These are phyloP conservation scores for Cerioporus squamosus DNA, from an alignment of 1,284 basidiomycete genomes.

Conservation along the genomic window DNA sequence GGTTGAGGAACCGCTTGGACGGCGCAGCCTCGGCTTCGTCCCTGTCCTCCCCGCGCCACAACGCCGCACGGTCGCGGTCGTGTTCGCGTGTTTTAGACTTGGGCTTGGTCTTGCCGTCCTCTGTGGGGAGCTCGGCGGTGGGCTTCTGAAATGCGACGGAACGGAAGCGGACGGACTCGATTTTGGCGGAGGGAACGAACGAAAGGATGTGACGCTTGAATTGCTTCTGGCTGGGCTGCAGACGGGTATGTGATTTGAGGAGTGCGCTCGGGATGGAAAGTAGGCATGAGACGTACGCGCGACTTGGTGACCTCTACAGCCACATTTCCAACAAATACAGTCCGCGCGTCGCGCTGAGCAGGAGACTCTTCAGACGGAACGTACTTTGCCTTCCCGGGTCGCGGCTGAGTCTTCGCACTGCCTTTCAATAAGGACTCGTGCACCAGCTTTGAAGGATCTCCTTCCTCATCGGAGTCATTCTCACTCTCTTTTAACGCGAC, in stretches of 20 bases:
- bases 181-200: slow-evolving; percentile 71
- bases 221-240: slow-evolving; percentile 63
- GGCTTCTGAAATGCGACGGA: slow-evolving; percentile 87
- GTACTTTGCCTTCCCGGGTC: slow-evolving; percentile 41
- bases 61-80: slow-evolving; percentile 61
- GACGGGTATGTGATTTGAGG: slow-evolving; percentile 6
- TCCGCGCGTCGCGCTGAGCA: slow-evolving; percentile 77
- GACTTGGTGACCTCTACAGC: slow-evolving; percentile 77
- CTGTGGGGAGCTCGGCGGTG: slow-evolving; percentile 62
- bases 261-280: background rate
- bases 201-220: slow-evolving; percentile 75
- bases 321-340: slow-evolving; percentile 94
- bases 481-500: slow-evolving; percentile 16
- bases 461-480: slow-evolving; percentile 39
- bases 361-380: slow-evolving; percentile 70
- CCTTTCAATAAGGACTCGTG: slow-evolving; percentile 45
- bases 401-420: slow-evolving; percentile 20
- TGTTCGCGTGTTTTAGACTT: slow-evolving; percentile 50
- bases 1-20: slow-evolving; percentile 73
- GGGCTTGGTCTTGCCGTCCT: slow-evolving; percentile 39
- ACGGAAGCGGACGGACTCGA: slow-evolving; percentile 91
- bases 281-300: slow-evolving; percentile 53
- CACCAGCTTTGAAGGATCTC: slow-evolving; percentile 44
- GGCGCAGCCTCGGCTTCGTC: slow-evolving; percentile 43
- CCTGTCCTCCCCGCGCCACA: slow-evolving; percentile 60